Base-by-base conservation (phyloP, 1,284 basidiomycete genomes). In the Trichosporon inkin region DNA sequence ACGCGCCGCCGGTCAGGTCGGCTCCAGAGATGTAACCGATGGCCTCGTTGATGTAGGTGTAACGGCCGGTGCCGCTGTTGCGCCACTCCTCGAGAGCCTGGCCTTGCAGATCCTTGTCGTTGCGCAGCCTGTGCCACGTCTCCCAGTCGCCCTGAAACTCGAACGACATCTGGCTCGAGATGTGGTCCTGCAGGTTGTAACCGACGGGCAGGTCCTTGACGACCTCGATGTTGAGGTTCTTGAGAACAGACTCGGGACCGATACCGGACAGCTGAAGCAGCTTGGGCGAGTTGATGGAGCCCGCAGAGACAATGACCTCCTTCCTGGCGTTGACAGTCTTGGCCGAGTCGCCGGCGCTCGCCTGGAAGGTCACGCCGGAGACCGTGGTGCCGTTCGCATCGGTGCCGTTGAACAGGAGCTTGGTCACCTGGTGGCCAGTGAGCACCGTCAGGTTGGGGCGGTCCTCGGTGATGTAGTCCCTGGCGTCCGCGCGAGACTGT, bases 401-500 rank as follows among this genome's bases (percentile, higher is more conserved):
- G 17, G 80, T 78, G 5, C 74, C 78, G 56, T 86, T 84, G 69
- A 89, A 88, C 40, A 84, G 69, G 52, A 89, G 73, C 61, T 82
- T 81, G 17, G 87, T 87, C 34, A 85, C 88, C 78, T 84, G 68
- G 79, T 81, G 76, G 35, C 77, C 76, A 0, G 81, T 82, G 55
- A 80, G 75, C 61, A 89, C 84, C 61, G 82, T 81, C 49, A 89
- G 82, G 72, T 90, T 89, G 6, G 83, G 80, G 3, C 81, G 80
- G 36, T 84, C 77, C 6, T 84, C 81, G 68, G 88, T 85, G 67
- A 89, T 83, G 79, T 89, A 89, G 1, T 83, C 44, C 14, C 57
- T 82, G 4, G 86, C 81, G 75, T 87, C 86, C 5, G 85, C 87
- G 39, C 88, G 82, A 1, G 83, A 84, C 80, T 84, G 81, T 66